Evolutionary conservation across 2,329 filamentous ascomycete species (phyloP).

Genomic region (Talaromyces sp.): DNA sequence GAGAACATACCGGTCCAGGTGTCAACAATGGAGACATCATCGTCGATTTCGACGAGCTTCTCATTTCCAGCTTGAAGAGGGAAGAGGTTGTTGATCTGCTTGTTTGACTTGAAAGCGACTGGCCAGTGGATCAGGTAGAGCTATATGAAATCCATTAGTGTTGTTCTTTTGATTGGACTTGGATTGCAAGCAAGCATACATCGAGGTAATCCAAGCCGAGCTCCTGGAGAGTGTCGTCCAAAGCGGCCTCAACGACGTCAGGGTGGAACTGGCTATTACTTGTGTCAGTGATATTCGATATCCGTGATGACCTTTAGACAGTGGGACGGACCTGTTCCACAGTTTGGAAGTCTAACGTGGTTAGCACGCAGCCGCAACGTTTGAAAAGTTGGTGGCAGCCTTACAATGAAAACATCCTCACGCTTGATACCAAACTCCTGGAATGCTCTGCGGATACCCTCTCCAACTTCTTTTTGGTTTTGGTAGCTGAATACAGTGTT

Average conservation of each 20-base stretch:
- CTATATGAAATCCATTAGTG: conserved; percentile 22
- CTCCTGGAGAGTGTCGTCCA: conserved; percentile 51
- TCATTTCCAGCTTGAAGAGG: conserved; percentile 41
- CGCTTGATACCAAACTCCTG: conserved; percentile 39
- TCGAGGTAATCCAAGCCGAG: conserved; percentile 55
- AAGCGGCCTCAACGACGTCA: conserved; percentile 49
- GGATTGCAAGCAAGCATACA: conserved; percentile 37
- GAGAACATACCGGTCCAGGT: conserved; percentile 40
- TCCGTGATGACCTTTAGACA: too few species aligned
- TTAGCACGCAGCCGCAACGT: background rate
- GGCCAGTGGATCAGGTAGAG: conserved; percentile 48
- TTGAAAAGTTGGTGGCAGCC: conserved; percentile 11
- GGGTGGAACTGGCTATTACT: conserved; percentile 42
- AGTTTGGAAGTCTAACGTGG: conserved; percentile 53
- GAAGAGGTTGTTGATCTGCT: conserved; percentile 42
- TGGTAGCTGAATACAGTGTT: conserved; percentile 28
- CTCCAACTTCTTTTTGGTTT: conserved; percentile 38
- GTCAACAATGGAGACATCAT: conserved; percentile 38
- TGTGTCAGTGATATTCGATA: background rate
- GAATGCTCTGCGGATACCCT: conserved; percentile 35
- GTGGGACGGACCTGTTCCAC: conserved; percentile 51
- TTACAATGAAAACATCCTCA: conserved; percentile 41
- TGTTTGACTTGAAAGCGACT: conserved; percentile 34
- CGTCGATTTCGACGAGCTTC: conserved; percentile 43
- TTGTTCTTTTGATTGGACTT: background rate